Evolutionary conservation across 306 rosid genomes (phyloP), one percentile per base, ranked within the genome.

Genomic region (Cucurbita maxima): DNA sequence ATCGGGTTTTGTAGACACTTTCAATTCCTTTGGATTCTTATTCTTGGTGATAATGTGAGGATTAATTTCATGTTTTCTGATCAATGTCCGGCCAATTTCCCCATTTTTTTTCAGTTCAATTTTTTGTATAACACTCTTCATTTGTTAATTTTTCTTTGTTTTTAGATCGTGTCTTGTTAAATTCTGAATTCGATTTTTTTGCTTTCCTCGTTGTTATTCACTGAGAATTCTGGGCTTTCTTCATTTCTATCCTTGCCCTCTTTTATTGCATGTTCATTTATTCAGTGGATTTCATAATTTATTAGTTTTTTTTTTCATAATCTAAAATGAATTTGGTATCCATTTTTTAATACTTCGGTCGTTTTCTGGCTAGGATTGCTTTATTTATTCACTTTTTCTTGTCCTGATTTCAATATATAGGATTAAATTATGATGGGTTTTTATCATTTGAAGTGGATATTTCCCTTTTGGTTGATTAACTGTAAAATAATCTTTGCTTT

Each of bases 61-160:
- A 43, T 75, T 45, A 14, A 64, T 71, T 54, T 12, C 14, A 14
- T 63, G 52, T 12, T 66, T 56, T 56, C 34, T 22, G 40, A 71
- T 75, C 82, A 77, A 75, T 87, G 84, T 75, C 43, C 4, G 15
- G 4, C 2, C 15, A 30, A 47, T 69, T 69, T 69, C 14, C 43
- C 19, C 13, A 0, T 14, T 25, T 48, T 25, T 25, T 69, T 68
- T 12, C 0, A 6, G 5, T 50, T 30, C 40, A 50, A 70, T 50
- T 50, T 50, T 70, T 25, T 50, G 19, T 38, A 12, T 30, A 30
- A 30, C 34, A 30, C 34, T 30, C 34, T 30, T 30, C 34, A 30
- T 30, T 30, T 30, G 34, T 30, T 30, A 30, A 30, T 30, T 30
- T 30, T 30, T 30, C 3, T 40, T 6, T 12, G 38, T 55, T 72